Evolutionary conservation across 2,329 filamentous ascomycete species (phyloP).

Genomic region (Botrytis pseudocinerea): DNA sequence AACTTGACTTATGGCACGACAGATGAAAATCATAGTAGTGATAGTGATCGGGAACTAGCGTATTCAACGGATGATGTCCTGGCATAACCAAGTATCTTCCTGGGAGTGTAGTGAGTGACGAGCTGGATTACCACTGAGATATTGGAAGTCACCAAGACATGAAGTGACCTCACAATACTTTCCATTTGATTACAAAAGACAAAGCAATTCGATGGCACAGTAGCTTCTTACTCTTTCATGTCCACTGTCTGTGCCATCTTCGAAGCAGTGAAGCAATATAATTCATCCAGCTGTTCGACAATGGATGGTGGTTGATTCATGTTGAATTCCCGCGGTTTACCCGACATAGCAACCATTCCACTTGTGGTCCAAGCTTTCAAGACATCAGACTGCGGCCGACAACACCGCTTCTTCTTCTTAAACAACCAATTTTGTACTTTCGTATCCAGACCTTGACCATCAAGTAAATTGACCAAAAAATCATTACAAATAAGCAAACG

Average conservation of each 20-base stretch:
- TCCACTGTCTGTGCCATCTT: background rate
- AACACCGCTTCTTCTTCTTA: slow-evolving; percentile 17
- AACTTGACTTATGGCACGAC: background rate
- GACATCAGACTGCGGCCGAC: slow-evolving; percentile 15
- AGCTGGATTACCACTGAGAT: background rate
- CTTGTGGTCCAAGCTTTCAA: background rate
- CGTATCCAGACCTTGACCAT: background rate
- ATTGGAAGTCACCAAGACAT: background rate
- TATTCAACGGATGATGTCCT: background rate
- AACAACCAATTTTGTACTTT: slow-evolving; percentile 1
- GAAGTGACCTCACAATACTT: background rate
- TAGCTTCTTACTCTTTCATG: background rate
- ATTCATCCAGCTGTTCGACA: background rate
- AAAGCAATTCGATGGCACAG: background rate
- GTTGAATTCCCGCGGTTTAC: background rate
- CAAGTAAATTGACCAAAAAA: background rate
- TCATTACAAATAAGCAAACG: background rate
- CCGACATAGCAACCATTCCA: too few species aligned
- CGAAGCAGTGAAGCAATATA: background rate
- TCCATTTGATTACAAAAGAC: background rate
- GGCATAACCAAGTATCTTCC: background rate
- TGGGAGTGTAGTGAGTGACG: background rate
- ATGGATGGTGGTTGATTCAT: background rate
- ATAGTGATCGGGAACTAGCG: too few species aligned
- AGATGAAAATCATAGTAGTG: background rate